phyloP scores from a whole-genome alignment of 1,139 yeast species.

The Yamadazyma aaseri region DNA sequence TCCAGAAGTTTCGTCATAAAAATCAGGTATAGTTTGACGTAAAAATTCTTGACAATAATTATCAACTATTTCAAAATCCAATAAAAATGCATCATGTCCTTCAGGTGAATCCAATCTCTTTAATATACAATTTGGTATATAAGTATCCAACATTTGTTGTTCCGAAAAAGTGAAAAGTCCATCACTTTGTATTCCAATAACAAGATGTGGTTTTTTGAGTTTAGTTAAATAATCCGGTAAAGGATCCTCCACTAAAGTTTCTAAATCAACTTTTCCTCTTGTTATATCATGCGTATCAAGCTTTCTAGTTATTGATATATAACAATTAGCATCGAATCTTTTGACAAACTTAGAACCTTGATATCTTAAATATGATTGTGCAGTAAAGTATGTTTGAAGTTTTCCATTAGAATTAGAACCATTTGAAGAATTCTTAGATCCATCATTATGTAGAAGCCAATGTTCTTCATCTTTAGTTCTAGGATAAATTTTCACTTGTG shows the following conservation, averaged over 20 bases:
- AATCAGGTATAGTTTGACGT: slow-evolving; percentile 52
- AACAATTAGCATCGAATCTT: slow-evolving; percentile 95
- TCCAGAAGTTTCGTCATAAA: slow-evolving; percentile 43
- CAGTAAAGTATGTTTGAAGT: slow-evolving; percentile 89
- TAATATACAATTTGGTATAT: slow-evolving; percentile 67
- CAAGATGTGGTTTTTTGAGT: slow-evolving; percentile 70
- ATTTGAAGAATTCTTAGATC: slow-evolving; percentile 21
- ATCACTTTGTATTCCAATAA: slow-evolving; percentile 89
- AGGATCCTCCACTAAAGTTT: slow-evolving; percentile 29
- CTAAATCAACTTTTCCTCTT: slow-evolving; percentile 55
- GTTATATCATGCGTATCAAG: slow-evolving; percentile 93
- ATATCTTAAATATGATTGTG: slow-evolving; percentile 89
- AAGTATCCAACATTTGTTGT: slow-evolving; percentile 77
- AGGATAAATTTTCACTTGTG: slow-evolving; percentile 23
- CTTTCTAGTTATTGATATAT: slow-evolving; percentile 88
- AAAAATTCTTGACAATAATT: slow-evolving; percentile 67
- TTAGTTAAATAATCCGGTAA: slow-evolving; percentile 45
- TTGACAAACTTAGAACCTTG: slow-evolving; percentile 89
- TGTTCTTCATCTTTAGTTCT: slow-evolving; percentile 45
- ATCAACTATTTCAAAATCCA: slow-evolving; percentile 85
- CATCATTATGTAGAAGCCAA: slow-evolving; percentile 47
- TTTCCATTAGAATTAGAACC: slow-evolving; percentile 20
- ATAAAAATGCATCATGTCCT: slow-evolving; percentile 94
- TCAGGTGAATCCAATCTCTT: slow-evolving; percentile 87
- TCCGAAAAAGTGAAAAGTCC: slow-evolving; percentile 91